These are phyloP conservation scores for Nevesoporus exiguus DNA, from an alignment of 768 basidiomycete genomes.

Conservation along the genomic window DNA sequence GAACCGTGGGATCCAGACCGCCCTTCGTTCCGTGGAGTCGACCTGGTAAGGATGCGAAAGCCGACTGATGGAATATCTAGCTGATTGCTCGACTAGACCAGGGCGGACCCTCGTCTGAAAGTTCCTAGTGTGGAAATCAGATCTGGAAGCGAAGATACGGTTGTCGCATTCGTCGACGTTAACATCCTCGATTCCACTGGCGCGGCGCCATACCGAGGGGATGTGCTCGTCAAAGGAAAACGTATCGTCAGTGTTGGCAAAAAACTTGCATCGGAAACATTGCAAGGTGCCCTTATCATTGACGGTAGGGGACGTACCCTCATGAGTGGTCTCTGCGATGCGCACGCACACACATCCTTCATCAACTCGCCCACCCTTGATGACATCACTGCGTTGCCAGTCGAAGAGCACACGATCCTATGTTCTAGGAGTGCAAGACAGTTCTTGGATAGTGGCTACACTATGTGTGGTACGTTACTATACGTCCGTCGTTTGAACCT, in stretches of 20 bases:
- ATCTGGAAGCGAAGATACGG: constrained; percentile 18
- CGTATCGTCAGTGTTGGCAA: constrained; percentile 29
- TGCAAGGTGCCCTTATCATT: constrained; percentile 23
- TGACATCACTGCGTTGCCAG: constrained; percentile 25
- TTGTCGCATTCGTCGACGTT: constrained; percentile 28
- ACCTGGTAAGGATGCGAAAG: constrained; percentile 14
- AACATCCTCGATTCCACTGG: constrained; percentile 37
- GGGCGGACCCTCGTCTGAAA: constrained; percentile 20
- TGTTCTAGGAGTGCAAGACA: constrained; percentile 30
- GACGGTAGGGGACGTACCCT: constrained; percentile 34
- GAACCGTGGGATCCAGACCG: constrained; percentile 21
- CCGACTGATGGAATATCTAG: neutral
- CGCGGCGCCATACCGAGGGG: constrained; percentile 30
- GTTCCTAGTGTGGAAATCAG: constrained; percentile 24
- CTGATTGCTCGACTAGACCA: constrained; percentile 15
- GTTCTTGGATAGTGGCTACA: constrained; percentile 37
- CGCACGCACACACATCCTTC: constrained; percentile 33
- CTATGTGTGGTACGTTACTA: constrained; percentile 32
- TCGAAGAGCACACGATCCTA: constrained; percentile 35
- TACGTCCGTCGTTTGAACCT: neutral
- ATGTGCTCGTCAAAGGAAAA: constrained; percentile 33
- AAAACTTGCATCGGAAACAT: constrained; percentile 18
- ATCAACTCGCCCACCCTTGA: constrained; percentile 33
- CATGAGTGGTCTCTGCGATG: constrained; percentile 37
- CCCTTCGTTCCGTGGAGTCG: constrained; percentile 22